Evolutionary conservation across 306 rosid genomes (phyloP).

Genomic region (Fragaria iinumae): DNA sequence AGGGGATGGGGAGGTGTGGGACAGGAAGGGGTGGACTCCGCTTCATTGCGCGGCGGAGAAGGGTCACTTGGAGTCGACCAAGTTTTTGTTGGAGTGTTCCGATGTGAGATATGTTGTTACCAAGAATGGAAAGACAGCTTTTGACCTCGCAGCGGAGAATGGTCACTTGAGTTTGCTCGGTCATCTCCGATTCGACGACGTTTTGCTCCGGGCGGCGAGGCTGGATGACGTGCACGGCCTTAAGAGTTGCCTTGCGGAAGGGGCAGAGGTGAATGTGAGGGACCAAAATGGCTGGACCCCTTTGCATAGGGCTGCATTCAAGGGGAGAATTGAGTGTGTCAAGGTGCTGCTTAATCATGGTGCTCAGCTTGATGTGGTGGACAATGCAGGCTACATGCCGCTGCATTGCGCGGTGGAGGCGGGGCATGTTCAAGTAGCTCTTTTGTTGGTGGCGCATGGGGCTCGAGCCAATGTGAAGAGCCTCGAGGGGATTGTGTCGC

Average conservation of each 20-base stretch:
- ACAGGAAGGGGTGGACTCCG: conserved; percentile 55
- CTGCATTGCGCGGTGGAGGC: conserved; percentile 69
- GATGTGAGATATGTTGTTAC: conserved; percentile 48
- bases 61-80: conserved; percentile 49
- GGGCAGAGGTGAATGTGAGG: conserved; percentile 52
- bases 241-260: conserved; percentile 54
- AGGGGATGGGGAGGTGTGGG: conserved; percentile 45
- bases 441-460: conserved; percentile 51
- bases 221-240: conserved; percentile 52
- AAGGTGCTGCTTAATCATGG: conserved; percentile 60
- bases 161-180: conserved; percentile 49
- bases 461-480: conserved; percentile 38
- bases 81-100: conserved; percentile 52
- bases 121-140: conserved; percentile 57
- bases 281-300: conserved; percentile 94
- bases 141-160: conserved; percentile 45
- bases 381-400: conserved; percentile 67
- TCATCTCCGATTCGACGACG: conserved; percentile 49
- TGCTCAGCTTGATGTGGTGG: conserved; percentile 58
- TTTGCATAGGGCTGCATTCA: conserved; percentile 83
- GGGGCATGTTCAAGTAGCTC: conserved; percentile 60
- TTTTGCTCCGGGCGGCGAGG: conserved; percentile 57
- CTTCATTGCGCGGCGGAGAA: conserved; percentile 67
- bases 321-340: conserved; percentile 65
- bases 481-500: conserved; percentile 22